Evolutionary conservation across 2,329 filamentous ascomycete species (phyloP), one percentile per base, ranked within the genome.

Genomic region (Fusarium agapanthi): DNA sequence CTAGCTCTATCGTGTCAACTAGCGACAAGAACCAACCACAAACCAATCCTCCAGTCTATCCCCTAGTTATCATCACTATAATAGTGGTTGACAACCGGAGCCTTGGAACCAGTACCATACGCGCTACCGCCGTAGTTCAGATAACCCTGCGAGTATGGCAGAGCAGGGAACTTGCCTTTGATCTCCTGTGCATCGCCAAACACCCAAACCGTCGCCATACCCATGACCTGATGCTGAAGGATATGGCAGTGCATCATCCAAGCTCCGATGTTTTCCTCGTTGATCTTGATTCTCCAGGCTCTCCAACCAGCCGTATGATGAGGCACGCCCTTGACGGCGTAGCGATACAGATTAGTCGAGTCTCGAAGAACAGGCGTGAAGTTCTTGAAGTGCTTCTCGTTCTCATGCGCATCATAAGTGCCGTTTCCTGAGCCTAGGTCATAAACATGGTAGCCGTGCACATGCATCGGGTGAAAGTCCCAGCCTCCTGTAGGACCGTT

Each of bases 181-280:
- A 75, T 74, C 16, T 77, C 71, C 2, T 63, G 55, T 7, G 69
- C 71, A 48, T 79, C 71, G 11, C 79, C 79, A 70, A 77, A 75
- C 10, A 77, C 63, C 75, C 72, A 75, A 22, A 78, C 69, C 18
- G 61, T 77, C 38, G 73, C 59, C 84, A 81, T 79, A 74, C 76
- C 87, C 87, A 90, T 89, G 24, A 88, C 80, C 84, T 89, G 88
- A 76, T 91, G 89, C 60, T 86, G 85, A 55, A 88, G 70, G 22
- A 87, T 85, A 76, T 91, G 89, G 69, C 89, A 91, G 77, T 91
- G 89, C 69, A 90, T 81, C 87, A 90, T 87, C 88, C 88, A 91
- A 7, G 88, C 87, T 1, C 89, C 89, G 0, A 90, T 85, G 7
- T 87, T 81, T 4, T 82, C 77, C 15, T 73, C 57, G 0, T 66